A percentile compares a stretch with the other conserved stretches of the same genome.
Conservation (phyloP, 495 filamentous ascomycete genomes). For the Aspergillus diversus region DNA sequence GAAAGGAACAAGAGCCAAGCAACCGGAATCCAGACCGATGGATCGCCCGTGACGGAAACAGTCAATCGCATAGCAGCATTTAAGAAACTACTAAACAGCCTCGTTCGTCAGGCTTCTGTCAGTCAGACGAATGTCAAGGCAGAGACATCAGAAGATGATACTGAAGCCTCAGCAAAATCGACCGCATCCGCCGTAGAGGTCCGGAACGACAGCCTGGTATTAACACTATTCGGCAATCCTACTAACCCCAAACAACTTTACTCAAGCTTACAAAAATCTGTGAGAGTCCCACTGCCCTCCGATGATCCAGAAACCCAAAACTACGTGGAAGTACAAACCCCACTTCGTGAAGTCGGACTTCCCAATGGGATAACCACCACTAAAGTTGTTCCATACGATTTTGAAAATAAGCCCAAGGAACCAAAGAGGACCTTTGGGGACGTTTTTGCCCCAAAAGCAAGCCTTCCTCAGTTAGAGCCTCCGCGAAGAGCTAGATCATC, state of each 20-base stretch:
- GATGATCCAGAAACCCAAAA: slow-evolving; percentile 47
- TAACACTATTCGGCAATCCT: slow-evolving; percentile 72
- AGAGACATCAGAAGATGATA: slow-evolving; percentile 44
- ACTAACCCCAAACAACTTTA: slow-evolving; percentile 76
- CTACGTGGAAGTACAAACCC: slow-evolving; percentile 47
- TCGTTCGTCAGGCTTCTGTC: slow-evolving; percentile 47
- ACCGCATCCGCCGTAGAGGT: slow-evolving; percentile 29
- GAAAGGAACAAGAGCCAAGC: slow-evolving; percentile 46
- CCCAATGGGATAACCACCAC: slow-evolving; percentile 76
- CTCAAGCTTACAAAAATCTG: slow-evolving; percentile 71
- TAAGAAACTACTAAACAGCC: slow-evolving; percentile 53
- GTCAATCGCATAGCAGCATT: slow-evolving; percentile 50
- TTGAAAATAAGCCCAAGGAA: slow-evolving; percentile 39
- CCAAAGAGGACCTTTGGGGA: slow-evolving; percentile 74
- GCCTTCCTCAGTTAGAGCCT: slow-evolving; percentile 67
- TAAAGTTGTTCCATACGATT: slow-evolving; percentile 62
- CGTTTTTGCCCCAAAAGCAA: slow-evolving; percentile 73
- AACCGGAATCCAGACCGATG: slow-evolving; percentile 35
- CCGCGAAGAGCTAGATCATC: slow-evolving; percentile 50
- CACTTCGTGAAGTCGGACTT: slow-evolving; percentile 64
- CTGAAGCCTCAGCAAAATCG: slow-evolving; percentile 35
- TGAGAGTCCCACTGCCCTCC: slow-evolving; percentile 37
- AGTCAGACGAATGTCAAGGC: slow-evolving; percentile 44
- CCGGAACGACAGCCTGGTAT: slow-evolving; percentile 57
- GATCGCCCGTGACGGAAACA: slow-evolving; percentile 41